Percentiles rank a stretch among this genome's conserved stretches.
Conservation (phyloP, 2,329 filamentous ascomycete genomes). For the Colletotrichum neosansevieriae region DNA sequence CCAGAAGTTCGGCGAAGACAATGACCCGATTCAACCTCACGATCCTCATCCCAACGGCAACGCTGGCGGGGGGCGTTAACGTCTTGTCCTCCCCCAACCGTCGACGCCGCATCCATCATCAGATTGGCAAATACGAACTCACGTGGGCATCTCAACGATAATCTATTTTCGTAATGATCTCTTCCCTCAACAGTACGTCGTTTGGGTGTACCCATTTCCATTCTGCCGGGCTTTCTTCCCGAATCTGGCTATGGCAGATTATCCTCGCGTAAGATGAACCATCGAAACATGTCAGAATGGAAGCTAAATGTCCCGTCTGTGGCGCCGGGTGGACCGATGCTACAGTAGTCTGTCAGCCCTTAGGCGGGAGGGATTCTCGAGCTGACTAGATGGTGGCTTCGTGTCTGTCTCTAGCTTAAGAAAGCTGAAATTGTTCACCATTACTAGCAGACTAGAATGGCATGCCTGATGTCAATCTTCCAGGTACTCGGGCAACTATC, state of each 20-base stretch:
- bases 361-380: constrained; percentile 2
- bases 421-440: not conserved
- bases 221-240: not conserved
- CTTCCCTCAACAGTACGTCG: not conserved
- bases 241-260: not conserved
- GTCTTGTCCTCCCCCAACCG: too few species aligned
- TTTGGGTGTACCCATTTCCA: not conserved
- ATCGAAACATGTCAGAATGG: not conserved
- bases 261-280: not conserved
- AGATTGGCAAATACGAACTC: not conserved
- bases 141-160: not conserved
- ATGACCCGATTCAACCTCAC: too few species aligned
- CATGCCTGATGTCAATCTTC: too few species aligned
- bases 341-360: constrained; percentile 7
- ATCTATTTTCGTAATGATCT: constrained; percentile 16
- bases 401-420: not conserved
- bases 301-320: not conserved
- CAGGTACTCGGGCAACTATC: too few species aligned
- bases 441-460: not conserved
- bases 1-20: too few species aligned
- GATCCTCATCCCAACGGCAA: too few species aligned
- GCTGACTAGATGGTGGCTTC: constrained; percentile 9
- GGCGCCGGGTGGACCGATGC: constrained; percentile 15
- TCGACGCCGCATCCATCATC: too few species aligned
- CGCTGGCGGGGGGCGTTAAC: too few species aligned